These are phyloP conservation scores for Blakeslea trispora DNA, from an alignment of 371 early-diverging fungal genomes.

Conservation along the genomic window DNA sequence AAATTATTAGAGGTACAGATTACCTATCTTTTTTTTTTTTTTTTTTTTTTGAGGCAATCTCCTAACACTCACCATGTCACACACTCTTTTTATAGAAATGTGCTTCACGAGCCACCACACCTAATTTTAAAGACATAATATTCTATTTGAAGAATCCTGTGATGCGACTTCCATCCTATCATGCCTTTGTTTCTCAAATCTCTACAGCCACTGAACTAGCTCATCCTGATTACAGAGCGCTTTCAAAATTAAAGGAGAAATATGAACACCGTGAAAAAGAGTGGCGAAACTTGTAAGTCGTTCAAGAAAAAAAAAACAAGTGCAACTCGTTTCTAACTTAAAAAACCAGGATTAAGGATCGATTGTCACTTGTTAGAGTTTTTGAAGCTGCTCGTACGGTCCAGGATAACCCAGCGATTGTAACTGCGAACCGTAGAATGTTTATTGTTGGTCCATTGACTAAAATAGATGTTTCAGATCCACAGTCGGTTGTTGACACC, in stretches of 20 bases:
- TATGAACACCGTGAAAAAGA: constrained; percentile 9
- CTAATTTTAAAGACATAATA: constrained; percentile 10
- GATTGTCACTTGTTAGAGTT: constrained; percentile 19
- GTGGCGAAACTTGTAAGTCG: constrained; percentile 16
- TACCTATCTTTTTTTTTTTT: no score
- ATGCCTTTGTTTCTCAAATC: constrained; percentile 7
- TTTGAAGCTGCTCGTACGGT: constrained; percentile 17
- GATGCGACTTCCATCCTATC: constrained; percentile 8
- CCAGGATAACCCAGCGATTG: constrained; percentile 18
- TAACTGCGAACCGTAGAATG: constrained; percentile 17
- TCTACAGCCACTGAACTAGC: constrained; percentile 16
- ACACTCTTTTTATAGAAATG: constrained; percentile 5
- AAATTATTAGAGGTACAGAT: constrained; percentile 32
- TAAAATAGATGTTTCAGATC: constrained; percentile 14
- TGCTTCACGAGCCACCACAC: not conserved
- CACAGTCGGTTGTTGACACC: constrained; percentile 15
- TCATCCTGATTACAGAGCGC: constrained; percentile 21
- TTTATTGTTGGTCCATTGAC: constrained; percentile 13
- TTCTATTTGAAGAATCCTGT: constrained; percentile 21
- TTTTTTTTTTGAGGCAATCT: not conserved
- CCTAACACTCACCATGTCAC: no score
- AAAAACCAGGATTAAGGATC: constrained; percentile 21
- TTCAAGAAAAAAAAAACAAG: not conserved
- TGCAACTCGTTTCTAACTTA: not conserved
- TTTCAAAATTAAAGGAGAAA: constrained; percentile 10